Base-by-base conservation (phyloP, 2,329 filamentous ascomycete genomes). In the Daldinia sp. region DNA sequence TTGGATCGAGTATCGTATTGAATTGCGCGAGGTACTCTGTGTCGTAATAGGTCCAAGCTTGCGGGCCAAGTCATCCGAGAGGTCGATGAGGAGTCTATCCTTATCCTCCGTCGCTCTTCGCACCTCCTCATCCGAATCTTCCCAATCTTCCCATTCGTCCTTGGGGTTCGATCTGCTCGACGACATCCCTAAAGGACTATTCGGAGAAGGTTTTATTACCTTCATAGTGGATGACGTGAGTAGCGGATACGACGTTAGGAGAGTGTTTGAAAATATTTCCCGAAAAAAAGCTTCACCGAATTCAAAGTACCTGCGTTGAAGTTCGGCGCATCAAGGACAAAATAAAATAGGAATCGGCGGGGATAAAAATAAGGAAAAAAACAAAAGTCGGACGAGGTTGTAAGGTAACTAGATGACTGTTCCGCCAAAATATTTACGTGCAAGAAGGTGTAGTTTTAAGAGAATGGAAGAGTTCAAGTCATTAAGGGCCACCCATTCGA, bases 1-100 rank as follows among this genome's bases (percentile, higher is more conserved):
- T 25, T 78, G 76, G 2, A 75, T 71, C 1, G 82, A 81, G 23
- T 76, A 68, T 51, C 79, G 70, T 43, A 65, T 56, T 27, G 65
- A 49, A 41, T 63, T 60, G 29, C 71, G 70, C 43, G 52, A 51
- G 52, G 19, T 54, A 9, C 41, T 49, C 7, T 61, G 59, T 13
- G 65, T 68, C 19, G 60, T 27, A 15, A 52, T 64, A 32, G 66
- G 39, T 39, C 64, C 70, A 41, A 48, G 61, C 21, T 60, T 61
- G 19, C 39, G 60, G 29, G 30, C n/a, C 39, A 59, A 53, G 23
- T 69, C 64, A 35, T 69, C 63, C 8, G 61, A 67, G 11, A 72
- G 23, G 45, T 73, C 66, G 37, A 73, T 69, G 49, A 74, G 68
- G 54, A 69, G 63, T 9, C 55, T 58, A 23, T 68, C 55, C 13